Evolutionary conservation across 129 eudicot genomes (phyloP), one percentile per base, ranked within the genome.

Genomic region (Kitagawia praeruptora): DNA sequence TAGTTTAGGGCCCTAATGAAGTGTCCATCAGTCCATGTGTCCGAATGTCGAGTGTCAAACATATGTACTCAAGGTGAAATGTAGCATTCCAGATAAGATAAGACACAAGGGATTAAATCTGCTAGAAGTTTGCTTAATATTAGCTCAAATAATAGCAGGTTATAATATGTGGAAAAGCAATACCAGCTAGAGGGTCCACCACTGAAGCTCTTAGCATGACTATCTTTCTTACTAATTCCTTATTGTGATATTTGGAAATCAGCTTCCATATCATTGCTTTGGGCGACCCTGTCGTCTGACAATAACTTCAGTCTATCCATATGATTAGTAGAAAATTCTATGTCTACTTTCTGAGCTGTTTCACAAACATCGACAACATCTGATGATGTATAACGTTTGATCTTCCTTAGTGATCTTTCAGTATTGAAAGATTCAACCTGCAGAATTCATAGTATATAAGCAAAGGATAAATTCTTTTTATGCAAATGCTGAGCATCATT

Each of bases 111-210:
- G 41, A 67, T 31, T 18, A 19, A 38, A 39, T 38, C 3, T 6
- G 13, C 75, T 6, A 37, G 5, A 14, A 4, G 27, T 18, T 31
- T 40, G 5, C 47, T 31, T 25, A 58, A 45, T 27, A 45, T 2
- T 16, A 64, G 73, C 23, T 38, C 34, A 10, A 76, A 83, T n/a
- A 58, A 27, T 34, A 42, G 19, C 61, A 53, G 51, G 38, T 16
- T 12, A 6, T 18, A 37, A 78, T 76, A 42, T 5, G 11, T 69
- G n/a, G 41, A 77, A 70, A 63, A 48, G 51, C 18, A 18, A 45
- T 88, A 92, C 97, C 97, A 92, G 48, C 88, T 87, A 13, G 94
- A 90, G 45, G 93, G 89, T 51, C 88, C 86, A 25, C 94, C 87
- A 75, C 76, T 53, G 76, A 82, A 87, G 67, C 83, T 77, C 76